phyloP scores from a whole-genome alignment of 75 land plant genomes.

The Pinus albicaulis region DNA sequence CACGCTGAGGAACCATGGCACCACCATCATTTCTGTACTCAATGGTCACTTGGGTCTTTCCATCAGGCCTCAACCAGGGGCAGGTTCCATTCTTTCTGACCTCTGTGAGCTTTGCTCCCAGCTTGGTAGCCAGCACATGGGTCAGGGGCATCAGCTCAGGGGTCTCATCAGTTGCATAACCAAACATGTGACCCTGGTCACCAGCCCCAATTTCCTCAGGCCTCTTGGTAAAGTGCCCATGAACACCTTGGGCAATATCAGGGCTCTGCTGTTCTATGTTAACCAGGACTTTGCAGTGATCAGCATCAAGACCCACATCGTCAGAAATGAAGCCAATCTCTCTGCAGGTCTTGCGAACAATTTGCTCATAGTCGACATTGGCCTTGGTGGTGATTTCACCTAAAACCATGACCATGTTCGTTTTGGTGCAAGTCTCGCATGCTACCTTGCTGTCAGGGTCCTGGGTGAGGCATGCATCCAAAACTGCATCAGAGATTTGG shows the following conservation, averaged over 20 bases:
- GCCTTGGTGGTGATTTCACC: conserved; percentile 61
- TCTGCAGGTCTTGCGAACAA: conserved; percentile 48
- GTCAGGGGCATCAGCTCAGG: conserved; percentile 77
- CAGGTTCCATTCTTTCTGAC: conserved; percentile 73
- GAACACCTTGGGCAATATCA: conserved; percentile 71
- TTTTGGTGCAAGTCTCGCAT: conserved; percentile 51
- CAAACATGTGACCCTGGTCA: conserved; percentile 76
- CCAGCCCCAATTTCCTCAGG: conserved; percentile 76
- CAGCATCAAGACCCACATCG: conserved; percentile 65
- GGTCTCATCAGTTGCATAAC: conserved; percentile 68
- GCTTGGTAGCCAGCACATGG: conserved; percentile 73
- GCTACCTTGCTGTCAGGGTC: conserved; percentile 63
- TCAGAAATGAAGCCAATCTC: conserved; percentile 49
- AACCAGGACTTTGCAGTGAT: conserved; percentile 61
- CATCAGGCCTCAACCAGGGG: conserved; percentile 62
- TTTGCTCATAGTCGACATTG: conserved; percentile 45
- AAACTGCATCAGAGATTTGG: conserved; percentile 54
- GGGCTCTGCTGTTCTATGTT: conserved; percentile 71
- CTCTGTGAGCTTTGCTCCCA: conserved; percentile 68
- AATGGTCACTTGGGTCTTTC: conserved; percentile 69
- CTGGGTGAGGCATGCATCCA: conserved; percentile 47
- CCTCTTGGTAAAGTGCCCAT: conserved; percentile 66
- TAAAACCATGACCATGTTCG: conserved; percentile 54
- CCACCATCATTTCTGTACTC: conserved; percentile 49
- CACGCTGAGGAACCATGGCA: conserved; percentile 60